A percentile compares a stretch with the other conserved stretches of the same genome.
These are phyloP conservation scores for Isoetes taiwanensis DNA, from an alignment of 75 land plant species.

Conservation along the genomic window DNA sequence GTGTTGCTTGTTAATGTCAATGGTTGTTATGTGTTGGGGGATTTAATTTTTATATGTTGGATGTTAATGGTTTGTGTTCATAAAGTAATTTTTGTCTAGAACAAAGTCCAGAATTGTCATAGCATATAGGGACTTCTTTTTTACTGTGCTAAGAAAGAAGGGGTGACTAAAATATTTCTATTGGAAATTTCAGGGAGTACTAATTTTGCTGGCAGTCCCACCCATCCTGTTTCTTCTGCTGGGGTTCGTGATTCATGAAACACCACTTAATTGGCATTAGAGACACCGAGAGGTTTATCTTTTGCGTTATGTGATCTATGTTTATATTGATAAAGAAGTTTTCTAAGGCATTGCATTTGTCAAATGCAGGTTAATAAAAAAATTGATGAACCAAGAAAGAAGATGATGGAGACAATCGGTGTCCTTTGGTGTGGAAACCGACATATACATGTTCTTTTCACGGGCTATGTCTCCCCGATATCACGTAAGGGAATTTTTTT, in stretches of 20 bases:
- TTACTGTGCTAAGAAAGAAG: too few species aligned
- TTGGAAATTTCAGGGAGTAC: slow-evolving; percentile 61
- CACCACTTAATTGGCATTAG: slow-evolving; percentile 7
- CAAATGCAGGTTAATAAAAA: slow-evolving; percentile 53
- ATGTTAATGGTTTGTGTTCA: too few species aligned
- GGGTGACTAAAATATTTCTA: too few species aligned
- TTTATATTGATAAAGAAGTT: background rate
- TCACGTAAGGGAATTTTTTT: slow-evolving; percentile 68
- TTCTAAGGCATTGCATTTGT: too few species aligned
- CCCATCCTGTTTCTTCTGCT: slow-evolving; percentile 40
- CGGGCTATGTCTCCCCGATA: slow-evolving; percentile 43
- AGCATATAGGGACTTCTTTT: too few species aligned
- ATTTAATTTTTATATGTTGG: too few species aligned
- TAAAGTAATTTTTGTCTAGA: too few species aligned
- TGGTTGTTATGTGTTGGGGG: too few species aligned
- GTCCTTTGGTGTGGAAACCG: slow-evolving; percentile 64
- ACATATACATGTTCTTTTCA: slow-evolving; percentile 74
- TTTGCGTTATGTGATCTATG: background rate
- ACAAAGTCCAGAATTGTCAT: too few species aligned
- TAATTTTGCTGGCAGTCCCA: slow-evolving; percentile 53
- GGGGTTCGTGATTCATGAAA: slow-evolving; percentile 46
- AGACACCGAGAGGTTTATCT: slow-evolving; percentile 8
- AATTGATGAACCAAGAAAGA: slow-evolving; percentile 25
- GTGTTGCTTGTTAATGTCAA: too few species aligned
- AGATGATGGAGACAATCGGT: slow-evolving; percentile 57